phyloP scores from a whole-genome alignment of 164 flowering plant species.

The Liquidambar formosana region DNA sequence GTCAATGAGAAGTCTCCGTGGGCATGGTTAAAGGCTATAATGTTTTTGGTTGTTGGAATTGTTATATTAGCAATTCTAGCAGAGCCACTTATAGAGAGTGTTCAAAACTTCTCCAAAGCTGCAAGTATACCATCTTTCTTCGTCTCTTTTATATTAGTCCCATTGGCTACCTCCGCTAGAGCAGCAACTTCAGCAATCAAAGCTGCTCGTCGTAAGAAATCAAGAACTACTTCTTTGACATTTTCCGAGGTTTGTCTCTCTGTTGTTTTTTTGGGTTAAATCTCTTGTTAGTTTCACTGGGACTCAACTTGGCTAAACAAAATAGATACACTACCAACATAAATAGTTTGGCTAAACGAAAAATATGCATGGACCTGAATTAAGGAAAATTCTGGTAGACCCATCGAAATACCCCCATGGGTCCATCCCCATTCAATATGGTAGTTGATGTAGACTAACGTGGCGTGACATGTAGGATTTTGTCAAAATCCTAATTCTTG shows the following conservation, averaged over 20 bases:
- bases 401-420: too few species aligned
- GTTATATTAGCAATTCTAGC: slow-evolving; percentile 24
- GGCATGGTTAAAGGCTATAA: slow-evolving; percentile 10
- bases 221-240: slow-evolving; percentile 32
- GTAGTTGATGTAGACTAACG: too few species aligned
- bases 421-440: too few species aligned
- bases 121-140: slow-evolving; percentile 30
- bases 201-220: slow-evolving; percentile 24
- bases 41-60: slow-evolving; percentile 19
- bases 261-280: too few species aligned
- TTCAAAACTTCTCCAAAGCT: slow-evolving; percentile 29
- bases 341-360: too few species aligned
- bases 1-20: background rate
- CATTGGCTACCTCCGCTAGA: slow-evolving; percentile 33
- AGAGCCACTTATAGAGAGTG: slow-evolving; percentile 34
- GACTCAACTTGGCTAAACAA: too few species aligned
- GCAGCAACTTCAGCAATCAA: slow-evolving; percentile 26
- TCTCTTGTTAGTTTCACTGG: too few species aligned
- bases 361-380: too few species aligned
- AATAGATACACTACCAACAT: too few species aligned
- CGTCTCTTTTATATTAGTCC: slow-evolving; percentile 30
- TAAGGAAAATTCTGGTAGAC: too few species aligned
- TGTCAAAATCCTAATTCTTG: too few species aligned
- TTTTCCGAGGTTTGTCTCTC: slow-evolving; percentile 40
- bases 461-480: too few species aligned